phyloP scores from a whole-genome alignment of 2,329 filamentous ascomycete species.

The Verticillium albo-atrum region DNA sequence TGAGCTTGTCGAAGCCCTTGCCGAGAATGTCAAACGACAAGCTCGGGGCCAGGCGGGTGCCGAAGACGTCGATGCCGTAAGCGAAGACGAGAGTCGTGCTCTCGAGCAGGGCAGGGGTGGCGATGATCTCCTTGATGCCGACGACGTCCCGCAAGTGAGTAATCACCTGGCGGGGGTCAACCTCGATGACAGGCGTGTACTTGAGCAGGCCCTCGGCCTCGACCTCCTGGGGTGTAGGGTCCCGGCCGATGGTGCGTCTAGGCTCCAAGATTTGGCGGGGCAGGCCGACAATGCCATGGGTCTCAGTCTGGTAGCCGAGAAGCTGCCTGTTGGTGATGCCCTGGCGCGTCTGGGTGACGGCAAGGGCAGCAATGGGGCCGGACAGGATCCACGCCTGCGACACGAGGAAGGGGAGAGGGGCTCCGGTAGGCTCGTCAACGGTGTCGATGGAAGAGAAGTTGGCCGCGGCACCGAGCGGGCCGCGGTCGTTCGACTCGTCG shows the following conservation, averaged over 20 bases:
- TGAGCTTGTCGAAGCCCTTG: constrained; percentile 88
- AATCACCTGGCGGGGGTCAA: constrained; percentile 76
- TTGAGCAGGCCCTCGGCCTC: constrained; percentile 74
- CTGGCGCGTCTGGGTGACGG: constrained; percentile 85
- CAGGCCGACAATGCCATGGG: constrained; percentile 72
- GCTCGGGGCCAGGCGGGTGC: constrained; percentile 80
- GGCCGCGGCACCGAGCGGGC: constrained; percentile 61
- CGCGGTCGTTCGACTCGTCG: constrained; percentile 75
- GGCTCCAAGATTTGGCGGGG: constrained; percentile 78
- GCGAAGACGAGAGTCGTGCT: constrained; percentile 89
- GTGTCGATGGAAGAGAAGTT: constrained; percentile 78
- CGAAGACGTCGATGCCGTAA: constrained; percentile 85
- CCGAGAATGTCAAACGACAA: constrained; percentile 88
- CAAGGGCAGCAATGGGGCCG: constrained; percentile 71
- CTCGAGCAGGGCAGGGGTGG: constrained; percentile 76
- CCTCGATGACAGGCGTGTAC: constrained; percentile 74
- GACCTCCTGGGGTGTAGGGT: constrained; percentile 71
- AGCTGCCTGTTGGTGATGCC: constrained; percentile 84
- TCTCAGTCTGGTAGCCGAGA: constrained; percentile 70
- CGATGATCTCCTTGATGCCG: constrained; percentile 68
- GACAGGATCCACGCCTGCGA: constrained; percentile 79
- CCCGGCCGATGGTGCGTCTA: constrained; percentile 77
- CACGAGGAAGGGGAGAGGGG: constrained; percentile 66
- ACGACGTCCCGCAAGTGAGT: constrained; percentile 80
- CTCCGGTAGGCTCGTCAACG: constrained; percentile 48